Base-by-base conservation (phyloP, 148 eudicot species). In the Linanthus parryae region DNA sequence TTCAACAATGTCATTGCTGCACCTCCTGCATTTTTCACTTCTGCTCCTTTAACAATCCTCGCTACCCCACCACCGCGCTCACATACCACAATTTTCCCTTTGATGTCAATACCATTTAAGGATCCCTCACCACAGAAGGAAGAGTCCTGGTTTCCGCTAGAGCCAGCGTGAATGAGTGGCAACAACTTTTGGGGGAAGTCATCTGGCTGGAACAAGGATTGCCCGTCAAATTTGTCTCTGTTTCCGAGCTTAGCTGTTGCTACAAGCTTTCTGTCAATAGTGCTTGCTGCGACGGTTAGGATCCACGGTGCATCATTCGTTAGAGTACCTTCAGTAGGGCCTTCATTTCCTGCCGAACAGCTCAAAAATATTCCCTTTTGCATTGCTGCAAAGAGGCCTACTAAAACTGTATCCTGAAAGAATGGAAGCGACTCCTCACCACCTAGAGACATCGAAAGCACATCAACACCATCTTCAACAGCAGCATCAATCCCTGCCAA, bases 401-500 rank as follows among this genome's bases (percentile, higher is more conserved):
- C 5, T 0, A 77, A 64, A 2, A 71, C 23, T 2, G 15, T 16
- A 20, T 75, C 80, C 0, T 9, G 2, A 15, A 48, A 48, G 16
- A 72, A 78, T 0, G 29, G 55, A 2, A 0, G 1, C 0, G 67
- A 6, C 1, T 7, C 4, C 1, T 7, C 4, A 0, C 63, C 61
- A 2, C 83, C 85, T 4, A 85, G 18, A 3, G 94, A 84, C 12
- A 84, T 20, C 1, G 87, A 84, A 3, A 84, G 56, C 6, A 68
- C 14, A n/a, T 68, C 67, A 5, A 68, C 67, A 1, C 70, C 74
- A 11, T 70, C 74, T 9, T 48, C 65, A 8, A 63, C 52, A 2
- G 74, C 74, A 2, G 65, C 25, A 17, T 63, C 69, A 60, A 69
- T 58, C 3, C 44, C 63, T 20, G 73, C 73, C n/a, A 73, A 30